These are phyloP conservation scores for Raphidocelis subcapitata DNA, from an alignment of 139 green algal genomes.

Conservation along the genomic window DNA sequence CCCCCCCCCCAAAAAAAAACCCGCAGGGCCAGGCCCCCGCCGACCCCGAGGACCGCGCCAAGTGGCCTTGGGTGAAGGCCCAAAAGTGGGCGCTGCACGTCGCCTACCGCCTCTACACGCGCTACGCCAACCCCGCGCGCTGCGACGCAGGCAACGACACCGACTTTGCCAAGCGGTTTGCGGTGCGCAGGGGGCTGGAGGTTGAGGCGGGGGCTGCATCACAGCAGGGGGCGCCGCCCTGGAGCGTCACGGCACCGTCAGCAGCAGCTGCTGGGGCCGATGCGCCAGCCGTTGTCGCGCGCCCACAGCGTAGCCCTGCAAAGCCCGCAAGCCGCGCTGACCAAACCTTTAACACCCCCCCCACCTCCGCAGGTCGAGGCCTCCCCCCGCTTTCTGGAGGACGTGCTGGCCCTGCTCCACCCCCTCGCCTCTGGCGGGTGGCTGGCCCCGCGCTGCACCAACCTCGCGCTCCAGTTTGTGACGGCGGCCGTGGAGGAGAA, in stretches of 20 bases:
- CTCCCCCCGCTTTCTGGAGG: not conserved
- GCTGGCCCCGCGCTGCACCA: conserved; percentile 28
- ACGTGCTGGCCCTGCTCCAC: conserved; percentile 25
- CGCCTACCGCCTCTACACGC: conserved; percentile 75
- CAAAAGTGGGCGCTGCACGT: conserved; percentile 98
- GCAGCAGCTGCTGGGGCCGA: too few species aligned
- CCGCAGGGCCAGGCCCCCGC: conserved; percentile 66
- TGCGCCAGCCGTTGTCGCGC: too few species aligned
- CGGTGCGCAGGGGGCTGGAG: conserved; percentile 26
- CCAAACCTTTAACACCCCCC: too few species aligned
- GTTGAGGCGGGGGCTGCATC: not conserved
- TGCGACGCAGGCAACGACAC: conserved; percentile 47
- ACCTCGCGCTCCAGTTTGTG: conserved; percentile 65
- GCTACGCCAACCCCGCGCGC: conserved; percentile 67
- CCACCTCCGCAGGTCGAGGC: too few species aligned
- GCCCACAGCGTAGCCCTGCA: too few species aligned
- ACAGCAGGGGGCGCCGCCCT: conserved; percentile 1
- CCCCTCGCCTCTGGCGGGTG: conserved; percentile 14
- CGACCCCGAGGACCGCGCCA: conserved; percentile 57
- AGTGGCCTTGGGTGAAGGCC: conserved; percentile 92
- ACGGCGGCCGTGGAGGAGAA: conserved; percentile 39
- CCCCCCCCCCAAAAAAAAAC: too few species aligned
- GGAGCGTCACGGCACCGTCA: too few species aligned
- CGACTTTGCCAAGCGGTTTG: conserved; percentile 69
- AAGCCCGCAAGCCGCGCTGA: too few species aligned